phyloP scores from a whole-genome alignment of 2,329 filamentous ascomycete genomes.

The Paramyrothecium roridum region DNA sequence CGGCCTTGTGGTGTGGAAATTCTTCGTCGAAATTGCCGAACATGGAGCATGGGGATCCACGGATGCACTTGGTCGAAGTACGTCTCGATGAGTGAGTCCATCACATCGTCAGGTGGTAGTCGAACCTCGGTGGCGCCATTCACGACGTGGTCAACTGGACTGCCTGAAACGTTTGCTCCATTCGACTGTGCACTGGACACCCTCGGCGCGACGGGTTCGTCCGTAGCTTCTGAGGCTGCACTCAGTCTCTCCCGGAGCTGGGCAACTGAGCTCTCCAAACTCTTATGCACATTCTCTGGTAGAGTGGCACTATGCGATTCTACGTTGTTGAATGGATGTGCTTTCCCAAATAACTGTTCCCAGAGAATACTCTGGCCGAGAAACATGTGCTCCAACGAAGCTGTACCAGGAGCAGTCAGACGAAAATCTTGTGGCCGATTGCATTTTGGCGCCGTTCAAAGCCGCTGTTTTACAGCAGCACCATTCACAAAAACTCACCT shows the following conservation, averaged over 20 bases:
- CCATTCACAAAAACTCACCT: conserved; percentile 10
- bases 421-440: too few relatives aligned
- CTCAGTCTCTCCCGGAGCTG: background rate
- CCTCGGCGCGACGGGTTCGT: too few relatives aligned
- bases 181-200: background rate
- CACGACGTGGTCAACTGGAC: background rate
- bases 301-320: too few relatives aligned
- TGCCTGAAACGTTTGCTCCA: background rate
- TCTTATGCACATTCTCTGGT: too few relatives aligned
- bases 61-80: conserved; percentile 35
- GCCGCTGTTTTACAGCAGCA: too few relatives aligned
- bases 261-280: too few relatives aligned
- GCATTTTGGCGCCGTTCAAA: too few relatives aligned
- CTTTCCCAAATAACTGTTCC: conserved; percentile 26
- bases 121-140: conserved; percentile 9
- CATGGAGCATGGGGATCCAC: conserved; percentile 29
- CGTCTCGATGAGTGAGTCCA: conserved; percentile 27
- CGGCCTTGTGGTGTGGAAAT: conserved; percentile 10
- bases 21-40: conserved; percentile 16
- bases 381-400: conserved; percentile 33
- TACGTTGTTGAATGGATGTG: background rate
- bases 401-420: background rate
- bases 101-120: conserved; percentile 21
- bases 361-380: conserved; percentile 31
- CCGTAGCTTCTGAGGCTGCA: background rate